These are phyloP conservation scores for Mycena albidolilacea DNA, from an alignment of 768 basidiomycete species.

Conservation along the genomic window DNA sequence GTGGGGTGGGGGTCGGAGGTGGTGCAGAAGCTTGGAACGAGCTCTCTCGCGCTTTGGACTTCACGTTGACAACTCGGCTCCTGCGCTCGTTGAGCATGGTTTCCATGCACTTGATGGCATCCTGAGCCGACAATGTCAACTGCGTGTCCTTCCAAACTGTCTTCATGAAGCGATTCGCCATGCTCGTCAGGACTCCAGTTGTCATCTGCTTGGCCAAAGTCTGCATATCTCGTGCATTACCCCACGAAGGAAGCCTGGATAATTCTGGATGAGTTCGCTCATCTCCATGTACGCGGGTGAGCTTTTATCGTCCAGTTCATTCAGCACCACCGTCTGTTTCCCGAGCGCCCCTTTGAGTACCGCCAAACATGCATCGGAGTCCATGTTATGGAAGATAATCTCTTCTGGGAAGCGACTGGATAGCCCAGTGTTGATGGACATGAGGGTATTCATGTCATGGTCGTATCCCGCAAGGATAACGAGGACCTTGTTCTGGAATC, in stretches of 20 bases:
- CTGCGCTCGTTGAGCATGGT: too few species aligned
- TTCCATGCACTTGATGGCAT: too few species aligned
- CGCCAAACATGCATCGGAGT: constrained; percentile 62
- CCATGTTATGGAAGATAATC: constrained; percentile 68
- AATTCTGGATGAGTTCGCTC: constrained; percentile 56
- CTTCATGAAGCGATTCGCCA: too few species aligned
- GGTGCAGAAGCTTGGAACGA: too few species aligned
- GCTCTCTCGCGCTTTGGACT: too few species aligned
- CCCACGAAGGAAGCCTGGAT: constrained; percentile 69
- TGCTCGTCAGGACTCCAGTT: too few species aligned
- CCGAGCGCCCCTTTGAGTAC: constrained; percentile 64
- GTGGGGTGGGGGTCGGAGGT: too few species aligned
- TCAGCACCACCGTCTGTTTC: constrained; percentile 58
- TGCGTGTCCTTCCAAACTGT: too few species aligned
- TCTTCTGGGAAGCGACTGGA: constrained; percentile 79
- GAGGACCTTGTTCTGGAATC: constrained; percentile 72
- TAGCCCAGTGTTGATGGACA: constrained; percentile 73
- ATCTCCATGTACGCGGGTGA: constrained; percentile 50
- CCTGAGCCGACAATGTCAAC: too few species aligned
- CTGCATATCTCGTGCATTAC: constrained; percentile 77
- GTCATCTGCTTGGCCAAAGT: constrained; percentile 65
- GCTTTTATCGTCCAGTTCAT: constrained; percentile 32
- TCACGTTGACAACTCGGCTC: too few species aligned
- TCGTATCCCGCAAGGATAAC: constrained; percentile 83
- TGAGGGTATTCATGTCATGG: constrained; percentile 72